Base-by-base conservation (phyloP, 768 basidiomycete genomes). In the Kwoniella europaea region DNA sequence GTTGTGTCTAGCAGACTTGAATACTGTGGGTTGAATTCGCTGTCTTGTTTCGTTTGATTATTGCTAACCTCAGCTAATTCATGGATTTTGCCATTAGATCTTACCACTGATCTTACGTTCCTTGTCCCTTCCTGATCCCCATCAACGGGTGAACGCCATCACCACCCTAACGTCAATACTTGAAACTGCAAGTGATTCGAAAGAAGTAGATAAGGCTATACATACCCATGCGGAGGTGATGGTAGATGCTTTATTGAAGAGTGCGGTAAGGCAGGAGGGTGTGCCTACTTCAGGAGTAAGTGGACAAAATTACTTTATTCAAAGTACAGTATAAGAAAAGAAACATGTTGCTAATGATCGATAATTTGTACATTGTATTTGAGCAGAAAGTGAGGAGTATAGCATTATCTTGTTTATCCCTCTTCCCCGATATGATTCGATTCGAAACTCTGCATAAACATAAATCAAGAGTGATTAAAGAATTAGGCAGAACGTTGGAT, bases 101-200 rank as follows among this genome's bases (percentile, higher is more conserved):
- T 88, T 98, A 74, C 94, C 97, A 0, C 86, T 98, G 15, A 86
- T 99, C 4, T 85, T 99, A 54, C 91, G 91, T 16, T 91, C 93
- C 3, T 88, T 98, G 18, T 89, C 92, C 53, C 85, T 97, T 4
- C 88, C 90, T 3, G 90, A 93, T 80, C 83, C 88, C 10, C 86
- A 88, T 29, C 89, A 95, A 70, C 90, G 93, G 24, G 86, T 88
- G 16, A 90, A 91, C 83, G 90, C 94, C 60, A 91, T 98, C 67
- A 89, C 91, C 64, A 91, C 90, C 10, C 86, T 98, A 46, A 86
- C 89, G 10, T 87, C 89, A 1, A 89, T 92, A 6, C 89, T 92
- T 9, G 88, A 89, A 57, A 79, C 80, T 53, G 88, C 88, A 0
- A 85, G 88, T 10, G 76, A 52, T 20, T 78, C 67, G 66, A 81